Conservation (phyloP, 345 rosid species). For the Raphanus sativus region DNA sequence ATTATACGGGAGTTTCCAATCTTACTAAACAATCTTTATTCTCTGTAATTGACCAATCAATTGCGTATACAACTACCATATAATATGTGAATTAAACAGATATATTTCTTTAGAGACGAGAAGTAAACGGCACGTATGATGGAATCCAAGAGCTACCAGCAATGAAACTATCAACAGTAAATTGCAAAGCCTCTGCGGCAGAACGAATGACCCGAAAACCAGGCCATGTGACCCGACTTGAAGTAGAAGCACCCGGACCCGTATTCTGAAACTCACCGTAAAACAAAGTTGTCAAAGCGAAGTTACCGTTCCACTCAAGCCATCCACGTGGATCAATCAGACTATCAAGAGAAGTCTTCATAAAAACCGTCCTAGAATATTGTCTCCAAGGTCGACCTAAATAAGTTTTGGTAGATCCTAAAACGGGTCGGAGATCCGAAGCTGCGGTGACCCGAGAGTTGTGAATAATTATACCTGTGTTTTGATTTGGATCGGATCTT, state of each 20-base stretch:
- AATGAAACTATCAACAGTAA: slow-evolving; percentile 52
- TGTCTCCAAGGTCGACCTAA: slow-evolving; percentile 63
- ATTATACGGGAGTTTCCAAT: background rate
- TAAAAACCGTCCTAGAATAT: slow-evolving; percentile 53
- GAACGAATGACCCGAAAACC: slow-evolving; percentile 49
- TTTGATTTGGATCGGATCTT: slow-evolving; percentile 56
- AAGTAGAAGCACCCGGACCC: slow-evolving; percentile 51
- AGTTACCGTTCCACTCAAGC: slow-evolving; percentile 55
- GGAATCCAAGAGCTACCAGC: slow-evolving; percentile 58
- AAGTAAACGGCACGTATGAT: slow-evolving; percentile 44
- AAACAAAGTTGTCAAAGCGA: slow-evolving; percentile 47
- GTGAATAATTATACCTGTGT: slow-evolving; percentile 62
- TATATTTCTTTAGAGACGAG: slow-evolving; percentile 41
- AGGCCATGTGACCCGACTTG: slow-evolving; percentile 50
- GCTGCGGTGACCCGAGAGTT: slow-evolving; percentile 53
- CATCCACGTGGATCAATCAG: slow-evolving; percentile 56
- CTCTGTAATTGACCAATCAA: slow-evolving; percentile 23
- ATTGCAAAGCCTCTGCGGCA: slow-evolving; percentile 47
- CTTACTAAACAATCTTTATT: slow-evolving; percentile 5
- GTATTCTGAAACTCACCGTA: slow-evolving; percentile 60
- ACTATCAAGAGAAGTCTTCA: slow-evolving; percentile 51
- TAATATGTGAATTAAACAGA: background rate
- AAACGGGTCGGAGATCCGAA: slow-evolving; percentile 48
- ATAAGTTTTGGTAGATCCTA: slow-evolving; percentile 53
- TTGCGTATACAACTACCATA: slow-evolving; percentile 15